Evolutionary conservation across 257 asterid species (phyloP), one percentile per base, ranked within the genome.

Genomic region (Voacanga thouarsii): DNA sequence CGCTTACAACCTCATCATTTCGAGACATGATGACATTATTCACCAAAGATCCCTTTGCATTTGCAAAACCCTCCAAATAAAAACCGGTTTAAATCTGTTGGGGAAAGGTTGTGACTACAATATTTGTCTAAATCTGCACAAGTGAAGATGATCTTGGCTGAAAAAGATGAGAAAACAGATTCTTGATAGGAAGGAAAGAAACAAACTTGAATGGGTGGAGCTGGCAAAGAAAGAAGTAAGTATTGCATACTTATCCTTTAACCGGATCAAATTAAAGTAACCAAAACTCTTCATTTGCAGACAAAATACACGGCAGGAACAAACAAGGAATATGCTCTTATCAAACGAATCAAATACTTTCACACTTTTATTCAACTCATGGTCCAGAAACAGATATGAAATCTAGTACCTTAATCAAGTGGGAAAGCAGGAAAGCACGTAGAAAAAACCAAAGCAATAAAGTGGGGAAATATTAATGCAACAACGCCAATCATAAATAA

Each of bases 341-440:
- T 43, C 51, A 60, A 59, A 60, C 21, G 74, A 71, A 78, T 76
- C 73, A 72, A 9, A 74, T 7, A 49, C n/a, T 56, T 78, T 78
- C 74, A 65, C 69, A 64, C 47, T 45, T 45, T 78, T 71, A 66
- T 63, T 60, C 81, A 33, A 26, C n/a, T 43, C 82, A 70, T 21
- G 37, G 24, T 45, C 26, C 64, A 61, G 55, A 33, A 30, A 43
- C 75, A 78, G 63, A 70, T 21, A 78, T 12, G 75, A 71, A 53
- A 70, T 43, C 79, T 71, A 18, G 75, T 77, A 50, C 72, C 77
- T 69, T 19, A 44, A 66, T 53, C 69, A 47, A 78, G 69, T 66
- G 76, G 50, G 76, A 51, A 74, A 26, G 23, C 50, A 53, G 56
- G 61, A 55, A 70, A 56, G 57, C 69, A 71, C 11, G 19, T 24